These are phyloP conservation scores for Nigrograna mackinnonii DNA, from an alignment of 2,329 filamentous ascomycete genomes.

Conservation along the genomic window DNA sequence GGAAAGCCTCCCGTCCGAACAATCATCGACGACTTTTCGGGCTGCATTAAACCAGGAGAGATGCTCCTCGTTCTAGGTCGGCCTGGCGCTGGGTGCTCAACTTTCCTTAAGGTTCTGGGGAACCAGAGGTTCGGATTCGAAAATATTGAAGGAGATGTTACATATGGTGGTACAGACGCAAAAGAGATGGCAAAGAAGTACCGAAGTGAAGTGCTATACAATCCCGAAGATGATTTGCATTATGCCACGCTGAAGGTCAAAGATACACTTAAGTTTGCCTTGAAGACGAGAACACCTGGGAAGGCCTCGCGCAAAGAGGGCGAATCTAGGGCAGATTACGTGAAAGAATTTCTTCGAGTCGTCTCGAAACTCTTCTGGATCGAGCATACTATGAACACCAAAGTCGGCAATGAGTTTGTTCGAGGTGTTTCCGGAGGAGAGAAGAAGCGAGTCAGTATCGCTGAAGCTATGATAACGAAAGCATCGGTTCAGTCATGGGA, in stretches of 20 bases:
- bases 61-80: constrained; percentile 72
- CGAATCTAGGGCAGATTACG: constrained; percentile 63
- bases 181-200: constrained; percentile 60
- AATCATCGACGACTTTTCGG: constrained; percentile 67
- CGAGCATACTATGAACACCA: constrained; percentile 71
- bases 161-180: constrained; percentile 59
- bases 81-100: constrained; percentile 72
- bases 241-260: constrained; percentile 79
- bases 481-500: constrained; percentile 46
- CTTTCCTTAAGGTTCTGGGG: constrained; percentile 69
- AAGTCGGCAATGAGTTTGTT: constrained; percentile 75
- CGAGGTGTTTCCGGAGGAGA: constrained; percentile 61
- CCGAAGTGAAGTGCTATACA: constrained; percentile 70
- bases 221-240: constrained; percentile 76
- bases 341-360: constrained; percentile 65
- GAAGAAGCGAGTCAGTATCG: constrained; percentile 53
- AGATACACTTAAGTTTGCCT: constrained; percentile 73
- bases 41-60: constrained; percentile 72
- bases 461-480: constrained; percentile 52
- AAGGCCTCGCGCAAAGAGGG: constrained; percentile 63
- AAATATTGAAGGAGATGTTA: constrained; percentile 58
- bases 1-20: constrained; percentile 63
- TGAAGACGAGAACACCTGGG: constrained; percentile 69
- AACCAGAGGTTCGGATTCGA: constrained; percentile 66
- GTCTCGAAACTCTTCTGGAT: constrained; percentile 75